These are phyloP conservation scores for Ceriops tagal DNA, from an alignment of 345 rosid species.

Conservation along the genomic window DNA sequence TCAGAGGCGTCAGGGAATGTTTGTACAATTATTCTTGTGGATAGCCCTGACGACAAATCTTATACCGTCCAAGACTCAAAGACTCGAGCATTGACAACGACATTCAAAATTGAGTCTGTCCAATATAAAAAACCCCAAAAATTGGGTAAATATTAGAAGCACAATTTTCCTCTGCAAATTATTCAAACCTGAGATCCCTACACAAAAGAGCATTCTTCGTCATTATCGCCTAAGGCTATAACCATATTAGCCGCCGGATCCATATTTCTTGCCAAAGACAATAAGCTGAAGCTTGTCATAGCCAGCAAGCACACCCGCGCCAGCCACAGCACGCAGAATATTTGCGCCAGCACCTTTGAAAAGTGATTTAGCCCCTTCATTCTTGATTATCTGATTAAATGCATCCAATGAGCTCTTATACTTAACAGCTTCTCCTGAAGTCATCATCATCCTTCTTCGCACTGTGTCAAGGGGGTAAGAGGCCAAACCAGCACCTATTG, in stretches of 20 bases:
- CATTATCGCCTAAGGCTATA: neutral
- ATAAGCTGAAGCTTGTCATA: slow-evolving; percentile 34
- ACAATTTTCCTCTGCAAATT: slow-evolving; percentile 19
- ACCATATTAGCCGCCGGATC: slow-evolving; percentile 15
- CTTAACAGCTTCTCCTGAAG: slow-evolving; percentile 34
- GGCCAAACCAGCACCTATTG: slow-evolving; percentile 22
- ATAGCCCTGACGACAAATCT: too few relatives aligned
- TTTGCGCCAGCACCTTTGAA: slow-evolving; percentile 37
- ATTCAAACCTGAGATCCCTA: slow-evolving; percentile 23
- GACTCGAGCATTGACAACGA: neutral
- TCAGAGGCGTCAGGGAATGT: too few relatives aligned
- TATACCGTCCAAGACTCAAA: too few relatives aligned
- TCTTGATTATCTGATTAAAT: slow-evolving; percentile 26
- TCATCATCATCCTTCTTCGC: slow-evolving; percentile 37
- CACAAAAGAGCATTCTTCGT: slow-evolving; percentile 13
- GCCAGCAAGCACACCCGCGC: slow-evolving; percentile 37
- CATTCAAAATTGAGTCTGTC: slow-evolving; percentile 20
- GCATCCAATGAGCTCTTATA: slow-evolving; percentile 30
- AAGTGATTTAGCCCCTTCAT: slow-evolving; percentile 25
- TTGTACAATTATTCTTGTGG: too few relatives aligned
- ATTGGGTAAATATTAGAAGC: slow-evolving; percentile 12
- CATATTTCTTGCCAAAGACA: slow-evolving; percentile 30
- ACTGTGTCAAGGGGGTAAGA: slow-evolving; percentile 29
- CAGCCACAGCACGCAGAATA: slow-evolving; percentile 33
- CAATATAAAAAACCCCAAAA: slow-evolving; percentile 6